Conservation (phyloP, 2,329 filamentous ascomycete genomes). For the Colletotrichum viniferum region DNA sequence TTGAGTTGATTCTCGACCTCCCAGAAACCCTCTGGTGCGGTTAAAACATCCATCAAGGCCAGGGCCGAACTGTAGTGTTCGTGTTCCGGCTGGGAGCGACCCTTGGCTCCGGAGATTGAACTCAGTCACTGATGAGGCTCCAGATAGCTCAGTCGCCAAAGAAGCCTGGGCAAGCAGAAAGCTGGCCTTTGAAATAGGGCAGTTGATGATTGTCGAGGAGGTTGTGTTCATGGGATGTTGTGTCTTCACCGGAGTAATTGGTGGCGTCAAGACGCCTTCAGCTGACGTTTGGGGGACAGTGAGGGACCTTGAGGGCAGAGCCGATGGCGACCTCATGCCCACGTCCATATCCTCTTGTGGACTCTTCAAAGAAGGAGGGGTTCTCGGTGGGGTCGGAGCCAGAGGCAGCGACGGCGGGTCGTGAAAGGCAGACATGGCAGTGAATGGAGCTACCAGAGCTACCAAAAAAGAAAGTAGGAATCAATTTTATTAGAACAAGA, state of each 20-base stretch:
- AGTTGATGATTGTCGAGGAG: background rate
- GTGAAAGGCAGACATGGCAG: background rate
- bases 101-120: background rate
- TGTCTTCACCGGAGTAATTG: background rate
- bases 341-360: background rate
- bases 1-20: background rate
- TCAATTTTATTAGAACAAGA: background rate
- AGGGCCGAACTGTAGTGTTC: constrained; percentile 2
- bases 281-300: background rate
- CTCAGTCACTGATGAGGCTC: background rate
- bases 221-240: background rate
- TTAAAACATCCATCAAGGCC: constrained; percentile 14
- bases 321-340: background rate
- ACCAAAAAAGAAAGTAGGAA: background rate
- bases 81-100: background rate
- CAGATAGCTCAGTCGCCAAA: background rate
- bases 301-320: background rate
- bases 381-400: background rate
- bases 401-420: background rate
- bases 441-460: background rate
- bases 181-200: constrained; percentile 12
- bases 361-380: background rate
- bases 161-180: constrained; percentile 14
- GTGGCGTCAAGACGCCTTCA: background rate
- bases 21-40: background rate